phyloP scores from a whole-genome alignment of 78 protist species.

The Dictyostelium capitatum region DNA sequence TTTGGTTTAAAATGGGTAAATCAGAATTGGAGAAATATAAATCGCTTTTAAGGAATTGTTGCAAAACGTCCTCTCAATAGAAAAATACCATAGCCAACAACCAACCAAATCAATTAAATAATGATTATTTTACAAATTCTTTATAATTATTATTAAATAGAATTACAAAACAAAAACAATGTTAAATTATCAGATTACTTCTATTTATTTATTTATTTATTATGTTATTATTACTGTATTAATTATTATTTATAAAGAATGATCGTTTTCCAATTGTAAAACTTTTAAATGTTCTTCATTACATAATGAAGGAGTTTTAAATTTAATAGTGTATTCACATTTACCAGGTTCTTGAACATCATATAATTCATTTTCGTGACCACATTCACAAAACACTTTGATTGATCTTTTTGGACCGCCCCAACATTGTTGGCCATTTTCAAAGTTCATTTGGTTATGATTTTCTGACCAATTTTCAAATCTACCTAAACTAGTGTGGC shows the following conservation, averaged over 20 bases:
- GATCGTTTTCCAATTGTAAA: conserved; percentile 39
- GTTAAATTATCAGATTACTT: no score
- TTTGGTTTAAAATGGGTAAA: no score
- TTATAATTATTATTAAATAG: no score
- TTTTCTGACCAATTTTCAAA: conserved; percentile 55
- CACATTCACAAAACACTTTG: conserved; percentile 77
- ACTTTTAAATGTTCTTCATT: conserved; percentile 51
- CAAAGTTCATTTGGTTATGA: conserved; percentile 44
- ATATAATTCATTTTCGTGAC: conserved; percentile 54
- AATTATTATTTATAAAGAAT: conserved; percentile 10
- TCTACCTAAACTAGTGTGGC: conserved; percentile 77
- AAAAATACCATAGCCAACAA: no score
- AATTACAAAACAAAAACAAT: no score
- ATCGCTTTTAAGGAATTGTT: no score
- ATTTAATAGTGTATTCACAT: conserved; percentile 84
- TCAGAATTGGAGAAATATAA: no score
- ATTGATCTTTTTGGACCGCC: conserved; percentile 88
- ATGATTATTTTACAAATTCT: no score
- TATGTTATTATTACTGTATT: neutral
- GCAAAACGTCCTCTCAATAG: no score
- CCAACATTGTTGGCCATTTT: conserved; percentile 88
- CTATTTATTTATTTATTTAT: no score
- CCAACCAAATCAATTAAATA: no score
- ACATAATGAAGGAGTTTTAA: conserved; percentile 88
- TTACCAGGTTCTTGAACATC: conserved; percentile 87